Conservation (phyloP, 306 rosid genomes). For the Dalbergia cochinchinensis region DNA sequence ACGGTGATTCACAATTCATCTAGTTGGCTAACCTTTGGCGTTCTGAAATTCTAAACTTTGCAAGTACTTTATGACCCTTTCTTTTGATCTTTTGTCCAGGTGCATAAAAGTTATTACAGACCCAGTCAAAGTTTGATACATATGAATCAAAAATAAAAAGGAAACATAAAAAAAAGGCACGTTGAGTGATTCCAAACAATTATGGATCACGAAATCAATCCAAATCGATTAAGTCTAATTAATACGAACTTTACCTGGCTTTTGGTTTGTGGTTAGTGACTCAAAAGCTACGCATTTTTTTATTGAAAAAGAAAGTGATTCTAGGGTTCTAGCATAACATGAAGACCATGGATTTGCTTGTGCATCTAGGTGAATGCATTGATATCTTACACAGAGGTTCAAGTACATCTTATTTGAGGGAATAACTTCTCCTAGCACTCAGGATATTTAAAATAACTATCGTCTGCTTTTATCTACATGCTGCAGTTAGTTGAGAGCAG, state of each 20-base stretch:
- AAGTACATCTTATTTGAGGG: background rate
- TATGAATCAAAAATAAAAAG: background rate
- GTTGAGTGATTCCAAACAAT: background rate
- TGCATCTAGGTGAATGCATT: background rate
- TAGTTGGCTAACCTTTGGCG: slow-evolving; percentile 8
- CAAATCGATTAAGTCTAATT: background rate
- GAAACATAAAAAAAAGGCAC: background rate
- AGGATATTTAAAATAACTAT: too few species aligned
- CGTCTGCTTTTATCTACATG: background rate
- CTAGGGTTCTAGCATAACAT: background rate
- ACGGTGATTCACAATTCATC: slow-evolving; percentile 33
- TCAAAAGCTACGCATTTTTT: background rate
- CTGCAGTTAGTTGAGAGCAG: background rate
- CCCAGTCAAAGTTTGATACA: background rate
- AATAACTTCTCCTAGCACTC: too few species aligned
- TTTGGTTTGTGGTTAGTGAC: background rate
- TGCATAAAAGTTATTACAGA: slow-evolving; percentile 1
- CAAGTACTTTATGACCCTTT: background rate
- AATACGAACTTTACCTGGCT: background rate
- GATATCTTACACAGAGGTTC: background rate
- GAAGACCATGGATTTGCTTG: background rate
- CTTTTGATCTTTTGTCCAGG: background rate
- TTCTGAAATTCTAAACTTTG: background rate
- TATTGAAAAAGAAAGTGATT: background rate
- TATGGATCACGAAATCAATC: slow-evolving; percentile 4